Percentiles rank a stretch among this genome's conserved stretches.
Evolutionary conservation across 2,329 filamentous ascomycete genomes (phyloP).

Genomic region (Akanthomyces dipterigenus): DNA sequence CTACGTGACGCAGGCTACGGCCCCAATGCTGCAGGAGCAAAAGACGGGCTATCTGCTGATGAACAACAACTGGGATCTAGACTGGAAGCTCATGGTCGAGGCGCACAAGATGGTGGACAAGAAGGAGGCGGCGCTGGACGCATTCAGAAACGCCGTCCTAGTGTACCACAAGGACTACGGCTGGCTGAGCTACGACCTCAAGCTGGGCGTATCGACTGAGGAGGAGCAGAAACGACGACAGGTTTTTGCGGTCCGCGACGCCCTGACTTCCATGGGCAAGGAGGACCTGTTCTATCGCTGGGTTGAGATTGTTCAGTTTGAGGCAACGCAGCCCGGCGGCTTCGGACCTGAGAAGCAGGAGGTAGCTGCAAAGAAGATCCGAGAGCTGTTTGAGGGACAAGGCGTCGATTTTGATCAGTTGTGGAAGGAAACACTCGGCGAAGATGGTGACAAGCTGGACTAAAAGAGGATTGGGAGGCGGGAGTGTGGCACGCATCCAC

Average conservation of each 20-base stretch:
- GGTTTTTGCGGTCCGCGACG: slow-evolving; percentile 74
- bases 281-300: slow-evolving; percentile 86
- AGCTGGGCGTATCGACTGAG: slow-evolving; percentile 43
- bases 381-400: slow-evolving; percentile 65
- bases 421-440: slow-evolving; percentile 58
- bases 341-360: slow-evolving; percentile 71
- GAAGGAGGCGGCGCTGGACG: slow-evolving; percentile 53
- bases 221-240: slow-evolving; percentile 64
- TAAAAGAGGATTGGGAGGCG: neutral
- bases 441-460: slow-evolving; percentile 14
- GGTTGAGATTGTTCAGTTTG: slow-evolving; percentile 88
- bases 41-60: slow-evolving; percentile 89
- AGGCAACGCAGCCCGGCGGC: slow-evolving; percentile 70
- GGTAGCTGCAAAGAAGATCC: slow-evolving; percentile 65
- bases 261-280: slow-evolving; percentile 68
- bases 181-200: slow-evolving; percentile 57
- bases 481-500: neutral
- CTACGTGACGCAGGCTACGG: slow-evolving; percentile 61
- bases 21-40: slow-evolving; percentile 56
- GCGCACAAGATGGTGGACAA: slow-evolving; percentile 64
- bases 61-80: slow-evolving; percentile 79
- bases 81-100: slow-evolving; percentile 73
- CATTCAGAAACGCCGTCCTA: slow-evolving; percentile 65
- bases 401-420: slow-evolving; percentile 78
- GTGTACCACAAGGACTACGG: slow-evolving; percentile 61